Percentiles rank a stretch among this genome's conserved stretches.
These are phyloP conservation scores for Xenoacremonium recifei DNA, from an alignment of 2,329 filamentous ascomycete species.

Conservation along the genomic window DNA sequence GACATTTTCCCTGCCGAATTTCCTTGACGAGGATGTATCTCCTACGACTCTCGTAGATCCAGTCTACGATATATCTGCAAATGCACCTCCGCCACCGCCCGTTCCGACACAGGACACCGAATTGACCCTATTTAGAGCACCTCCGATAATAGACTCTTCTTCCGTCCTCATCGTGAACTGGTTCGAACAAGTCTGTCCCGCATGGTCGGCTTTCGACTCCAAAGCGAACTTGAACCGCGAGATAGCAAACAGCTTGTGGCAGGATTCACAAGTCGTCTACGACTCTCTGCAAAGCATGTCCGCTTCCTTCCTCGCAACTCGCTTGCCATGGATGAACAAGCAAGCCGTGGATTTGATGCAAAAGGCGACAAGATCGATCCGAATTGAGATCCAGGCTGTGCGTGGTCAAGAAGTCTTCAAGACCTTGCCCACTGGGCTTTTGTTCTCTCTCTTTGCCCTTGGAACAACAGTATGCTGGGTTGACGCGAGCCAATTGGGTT, in stretches of 20 bases:
- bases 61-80: too few species aligned
- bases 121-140: slow-evolving; percentile 15
- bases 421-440: slow-evolving; percentile 31
- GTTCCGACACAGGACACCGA: slow-evolving; percentile 7
- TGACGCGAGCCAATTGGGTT: slow-evolving; percentile 31
- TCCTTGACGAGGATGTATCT: background rate
- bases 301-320: slow-evolving; percentile 33
- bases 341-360: slow-evolving; percentile 32
- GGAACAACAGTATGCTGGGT: slow-evolving; percentile 41
- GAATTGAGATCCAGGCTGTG: slow-evolving; percentile 31
- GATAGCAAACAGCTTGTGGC: slow-evolving; percentile 36
- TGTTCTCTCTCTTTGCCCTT: slow-evolving; percentile 39
- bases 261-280: slow-evolving; percentile 35
- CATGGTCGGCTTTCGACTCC: slow-evolving; percentile 42
- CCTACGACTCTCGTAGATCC: background rate
- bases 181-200: slow-evolving; percentile 40
- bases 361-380: slow-evolving; percentile 32
- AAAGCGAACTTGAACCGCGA: slow-evolving; percentile 37
- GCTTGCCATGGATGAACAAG: slow-evolving; percentile 36
- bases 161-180: slow-evolving; percentile 36
- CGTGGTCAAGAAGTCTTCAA: slow-evolving; percentile 16
- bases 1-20: too few species aligned
- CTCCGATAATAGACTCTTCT: slow-evolving; percentile 28
- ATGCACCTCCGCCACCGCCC: background rate
- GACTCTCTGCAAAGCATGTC: slow-evolving; percentile 41